These are phyloP conservation scores for Penicillium longicatenatum DNA, from an alignment of 495 filamentous ascomycete species.

Conservation along the genomic window DNA sequence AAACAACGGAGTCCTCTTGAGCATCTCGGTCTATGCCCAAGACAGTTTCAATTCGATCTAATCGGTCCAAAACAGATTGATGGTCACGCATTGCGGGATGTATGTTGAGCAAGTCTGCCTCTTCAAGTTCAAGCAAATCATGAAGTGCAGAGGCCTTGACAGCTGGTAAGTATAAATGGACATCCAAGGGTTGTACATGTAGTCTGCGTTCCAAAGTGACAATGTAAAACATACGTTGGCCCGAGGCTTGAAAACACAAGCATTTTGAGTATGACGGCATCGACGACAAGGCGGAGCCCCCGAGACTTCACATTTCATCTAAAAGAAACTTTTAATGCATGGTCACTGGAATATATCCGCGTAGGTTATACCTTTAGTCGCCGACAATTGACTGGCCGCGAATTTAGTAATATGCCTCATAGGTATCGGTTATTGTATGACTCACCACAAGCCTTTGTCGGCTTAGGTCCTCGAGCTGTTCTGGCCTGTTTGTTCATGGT, in stretches of 20 bases:
- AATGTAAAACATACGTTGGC: slow-evolving; percentile 34
- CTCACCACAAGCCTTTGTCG: slow-evolving; percentile 46
- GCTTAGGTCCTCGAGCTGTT: slow-evolving; percentile 32
- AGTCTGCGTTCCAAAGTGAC: background rate
- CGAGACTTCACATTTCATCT: slow-evolving; percentile 48
- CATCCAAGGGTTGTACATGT: background rate
- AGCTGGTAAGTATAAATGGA: slow-evolving; percentile 10
- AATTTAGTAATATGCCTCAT: slow-evolving; percentile 16
- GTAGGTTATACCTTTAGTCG: slow-evolving; percentile 34
- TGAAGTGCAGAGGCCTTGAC: slow-evolving; percentile 36
- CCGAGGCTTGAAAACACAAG: slow-evolving; percentile 44
- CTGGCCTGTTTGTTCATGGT: slow-evolving; percentile 22
- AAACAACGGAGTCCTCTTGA: background rate
- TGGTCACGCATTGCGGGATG: slow-evolving; percentile 16
- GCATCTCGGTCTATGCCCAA: slow-evolving; percentile 30
- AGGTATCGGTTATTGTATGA: background rate
- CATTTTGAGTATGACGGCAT: slow-evolving; percentile 32
- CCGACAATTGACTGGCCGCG: slow-evolving; percentile 38
- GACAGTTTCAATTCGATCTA: slow-evolving; percentile 40
- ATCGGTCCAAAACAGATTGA: slow-evolving; percentile 35
- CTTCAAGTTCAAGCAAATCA: slow-evolving; percentile 20
- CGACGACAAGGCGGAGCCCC: slow-evolving; percentile 39
- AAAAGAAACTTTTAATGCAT: background rate
- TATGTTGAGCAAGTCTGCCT: slow-evolving; percentile 5
- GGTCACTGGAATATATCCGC: background rate